Evolutionary conservation across 176 grass and related monocot genomes (phyloP).

Genomic region (Cymbopogon citratus): DNA sequence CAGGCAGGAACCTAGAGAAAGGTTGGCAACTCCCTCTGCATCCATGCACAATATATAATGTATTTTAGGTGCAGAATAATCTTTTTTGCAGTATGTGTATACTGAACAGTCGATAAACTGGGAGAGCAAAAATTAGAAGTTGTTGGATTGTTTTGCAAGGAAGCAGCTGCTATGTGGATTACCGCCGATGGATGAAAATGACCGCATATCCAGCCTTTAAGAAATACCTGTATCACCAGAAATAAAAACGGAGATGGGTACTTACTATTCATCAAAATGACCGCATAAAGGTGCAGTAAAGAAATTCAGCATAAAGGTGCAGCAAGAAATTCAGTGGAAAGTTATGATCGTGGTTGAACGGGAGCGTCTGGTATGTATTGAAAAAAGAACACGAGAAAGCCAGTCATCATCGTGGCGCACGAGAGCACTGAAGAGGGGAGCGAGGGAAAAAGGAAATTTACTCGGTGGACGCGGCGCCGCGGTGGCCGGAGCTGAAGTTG

Average conservation of each 20-base stretch:
- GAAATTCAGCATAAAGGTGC: too few species aligned
- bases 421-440: not conserved
- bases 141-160: not conserved
- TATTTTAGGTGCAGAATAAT: not conserved
- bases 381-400: not conserved
- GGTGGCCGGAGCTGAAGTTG: constrained; percentile 95
- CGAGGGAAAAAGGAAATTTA: constrained; percentile 1
- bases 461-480: constrained; percentile 84
- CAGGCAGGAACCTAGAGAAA: constrained; percentile 73
- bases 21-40: constrained; percentile 84
- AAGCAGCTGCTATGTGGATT: not conserved
- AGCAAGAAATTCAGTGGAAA: not conserved
- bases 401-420: not conserved
- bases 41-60: not conserved
- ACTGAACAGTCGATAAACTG: not conserved
- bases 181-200: constrained; percentile 73
- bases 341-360: not conserved
- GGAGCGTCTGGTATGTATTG: not conserved
- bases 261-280: not conserved
- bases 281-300: not conserved
- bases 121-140: not conserved
- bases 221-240: constrained; percentile 55
- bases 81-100: not conserved
- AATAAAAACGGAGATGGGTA: not conserved
- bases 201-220: constrained; percentile 85